Evolutionary conservation across 2,329 filamentous ascomycete species (phyloP), one percentile per base, ranked within the genome.

Genomic region (Penicillium sp.): DNA sequence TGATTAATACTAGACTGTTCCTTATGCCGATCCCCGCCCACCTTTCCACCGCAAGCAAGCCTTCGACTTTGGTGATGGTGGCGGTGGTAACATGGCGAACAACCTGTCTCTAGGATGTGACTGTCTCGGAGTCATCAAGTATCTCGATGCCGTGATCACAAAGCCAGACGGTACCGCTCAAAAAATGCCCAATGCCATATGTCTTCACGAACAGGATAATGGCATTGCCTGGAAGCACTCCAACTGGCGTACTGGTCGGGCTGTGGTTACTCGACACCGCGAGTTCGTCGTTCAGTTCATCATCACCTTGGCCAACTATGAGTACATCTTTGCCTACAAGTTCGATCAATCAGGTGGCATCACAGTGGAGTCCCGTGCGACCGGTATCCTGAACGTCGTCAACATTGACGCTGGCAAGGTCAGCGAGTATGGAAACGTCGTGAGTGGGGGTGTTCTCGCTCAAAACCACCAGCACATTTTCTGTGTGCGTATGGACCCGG

Each of bases 401-500:
- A 85, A 85, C 18, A 85, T 87, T 55, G 85, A 88, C 58, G 59
- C 69, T 50, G 84, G 82, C 40, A 73, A 86, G 56, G 75, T 79
- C 22, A 85, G 87, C 18, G 82, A 85, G 1, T 87, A 84, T 71
- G 86, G 86, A 23, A 89, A 85, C 1, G 79, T 87, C 12, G 83
- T 89, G 12, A 83, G 86, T 59, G 84, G 85, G 0, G 86, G 86
- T 37, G 85, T 87, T 8, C 78, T 90, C 1, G 87, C 85, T 1
- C 77, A 81, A 1, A 84, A 89, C 69, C 89, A 91, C 67, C 88
- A 91, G 68, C 89, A 91, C 71, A 88, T 90, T 63, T 90, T 92
- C 74, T 84, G 81, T 37, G 77, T 86, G 0, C 82, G 84, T n/a
- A 79, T 86, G 5, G 84, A 86, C 62, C 83, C 84, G 12, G 82